Conservation (phyloP, 2,329 filamentous ascomycete species). For the Fusarium albosuccineum region DNA sequence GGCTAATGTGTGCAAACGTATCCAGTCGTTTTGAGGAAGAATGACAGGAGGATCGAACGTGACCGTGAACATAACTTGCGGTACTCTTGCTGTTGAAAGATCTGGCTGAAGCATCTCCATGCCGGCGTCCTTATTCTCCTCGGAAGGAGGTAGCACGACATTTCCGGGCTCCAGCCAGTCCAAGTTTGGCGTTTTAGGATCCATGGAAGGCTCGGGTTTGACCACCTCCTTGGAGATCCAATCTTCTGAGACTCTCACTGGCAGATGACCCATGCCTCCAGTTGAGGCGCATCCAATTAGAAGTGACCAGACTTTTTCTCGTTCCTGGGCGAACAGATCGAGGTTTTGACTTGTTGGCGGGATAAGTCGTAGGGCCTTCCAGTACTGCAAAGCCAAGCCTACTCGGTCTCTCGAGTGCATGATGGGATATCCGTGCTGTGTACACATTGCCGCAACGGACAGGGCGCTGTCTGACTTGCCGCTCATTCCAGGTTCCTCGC, state of each 20-base stretch:
- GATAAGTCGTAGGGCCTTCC: slow-evolving; percentile 73
- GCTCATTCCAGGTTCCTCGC: slow-evolving; percentile 61
- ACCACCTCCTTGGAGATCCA: slow-evolving; percentile 80
- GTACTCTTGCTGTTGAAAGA: slow-evolving; percentile 65
- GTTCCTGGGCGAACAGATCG: slow-evolving; percentile 54
- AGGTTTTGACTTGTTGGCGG: slow-evolving; percentile 53
- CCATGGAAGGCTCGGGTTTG: slow-evolving; percentile 63
- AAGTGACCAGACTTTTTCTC: slow-evolving; percentile 73
- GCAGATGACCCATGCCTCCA: slow-evolving; percentile 62
- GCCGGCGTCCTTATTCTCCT: slow-evolving; percentile 61
- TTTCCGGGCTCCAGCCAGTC: slow-evolving; percentile 82
- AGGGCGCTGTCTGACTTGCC: slow-evolving; percentile 63
- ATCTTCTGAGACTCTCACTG: slow-evolving; percentile 77
- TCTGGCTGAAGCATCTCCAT: slow-evolving; percentile 67
- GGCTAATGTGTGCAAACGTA: slow-evolving; percentile 71
- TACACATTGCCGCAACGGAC: slow-evolving; percentile 73
- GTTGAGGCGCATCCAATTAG: slow-evolving; percentile 73
- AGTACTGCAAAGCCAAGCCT: slow-evolving; percentile 82
- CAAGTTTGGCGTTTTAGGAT: slow-evolving; percentile 60
- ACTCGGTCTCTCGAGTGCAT: slow-evolving; percentile 78
- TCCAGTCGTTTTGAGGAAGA: slow-evolving; percentile 74
- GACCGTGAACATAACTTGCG: slow-evolving; percentile 80
- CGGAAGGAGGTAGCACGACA: slow-evolving; percentile 65
- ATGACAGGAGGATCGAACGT: slow-evolving; percentile 80
- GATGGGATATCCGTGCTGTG: slow-evolving; percentile 75